Evolutionary conservation across 345 rosid species (phyloP), one percentile per base, ranked within the genome.

Genomic region (Bretschneidera sinensis): DNA sequence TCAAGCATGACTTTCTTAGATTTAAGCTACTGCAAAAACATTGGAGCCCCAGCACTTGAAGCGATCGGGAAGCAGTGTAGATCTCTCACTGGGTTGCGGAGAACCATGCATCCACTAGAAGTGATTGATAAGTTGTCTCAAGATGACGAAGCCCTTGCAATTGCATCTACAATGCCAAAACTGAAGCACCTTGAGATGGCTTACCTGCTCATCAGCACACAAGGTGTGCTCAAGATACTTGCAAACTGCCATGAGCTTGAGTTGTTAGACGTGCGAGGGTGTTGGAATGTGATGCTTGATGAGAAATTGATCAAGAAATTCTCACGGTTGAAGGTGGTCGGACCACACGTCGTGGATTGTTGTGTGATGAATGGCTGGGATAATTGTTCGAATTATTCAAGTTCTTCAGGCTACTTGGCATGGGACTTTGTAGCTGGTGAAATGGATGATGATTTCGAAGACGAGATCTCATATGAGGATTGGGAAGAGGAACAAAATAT

Each of bases 141-240:
- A 28, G 76, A 71, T 57, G 76, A 65, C 21, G 76, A 71, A 59
- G 76, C 71, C 39, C 53, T 54, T 39, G 76, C 76, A 22, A 61
- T 71, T 61, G 76, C 76, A 39, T 45, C 63, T 14, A 71, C 76
- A 53, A 71, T 71, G 76, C 76, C 76, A 22, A 61, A 65, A 62
- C 76, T 71, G 19, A 71, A 23, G 71, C 66, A 66, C n/a, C 76
- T 71, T n/a, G 76, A 71, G 59, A 51, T 71, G 48, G 71, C 71
- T 7, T 71, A 66, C 63, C 28, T 60, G 48, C 62, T 65, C 23
- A 57, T 71, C 9, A 65, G 67, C 71, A 65, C 71, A 22, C 63
- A 62, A 21, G 54, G 67, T 51, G 70, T 71, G 33, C 34, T 71
- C 47, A 51, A 66, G 43, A 71, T 71, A 55, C 61, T 71, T 17